These are phyloP conservation scores for sorghum (Sorghum bicolor) DNA, from an alignment of 176 grass and related monocot genomes.

Conservation along the genomic window Sorghum_bicolor_NCBIv3 NC_012872.2:61419501-61420000, in stretches of 20 bases:
- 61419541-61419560: neutral
- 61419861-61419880: neutral
- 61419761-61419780: neutral
- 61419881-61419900: neutral
- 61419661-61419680: neutral
- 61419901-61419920: neutral
- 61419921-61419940: too few relatives aligned
- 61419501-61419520: neutral
- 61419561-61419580: neutral
- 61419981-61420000: neutral
- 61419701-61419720: neutral
- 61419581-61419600: neutral
- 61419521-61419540: neutral
- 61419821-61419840: neutral
- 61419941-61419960: too few relatives aligned
- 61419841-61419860: neutral
- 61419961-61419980: neutral
- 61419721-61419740: neutral
- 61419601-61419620: neutral
- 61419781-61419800: slow-evolving; percentile 10
- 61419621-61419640: neutral
- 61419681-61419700: neutral
- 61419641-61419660: neutral
- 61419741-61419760: neutral
- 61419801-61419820: neutral